These are phyloP conservation scores for Penicillium crystallinum DNA, from an alignment of 495 filamentous ascomycete genomes.

Conservation along the genomic window DNA sequence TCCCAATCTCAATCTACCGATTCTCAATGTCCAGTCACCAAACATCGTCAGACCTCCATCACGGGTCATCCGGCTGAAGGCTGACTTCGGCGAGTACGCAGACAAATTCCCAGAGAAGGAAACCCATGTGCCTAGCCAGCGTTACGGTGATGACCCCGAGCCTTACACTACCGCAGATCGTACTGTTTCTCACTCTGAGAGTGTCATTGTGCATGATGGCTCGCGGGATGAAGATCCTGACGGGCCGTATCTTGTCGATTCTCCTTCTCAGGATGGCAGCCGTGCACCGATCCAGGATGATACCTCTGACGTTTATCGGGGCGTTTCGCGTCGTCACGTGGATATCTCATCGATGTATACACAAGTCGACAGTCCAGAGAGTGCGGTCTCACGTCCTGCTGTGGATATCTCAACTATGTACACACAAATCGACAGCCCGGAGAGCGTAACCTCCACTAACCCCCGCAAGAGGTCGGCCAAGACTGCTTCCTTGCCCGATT, in stretches of 20 bases:
- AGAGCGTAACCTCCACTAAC: neutral
- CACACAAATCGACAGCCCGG: neutral
- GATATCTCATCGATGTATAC: neutral
- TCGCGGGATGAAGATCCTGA: neutral
- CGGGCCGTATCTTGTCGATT: neutral
- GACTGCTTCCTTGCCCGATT: slow-evolving; percentile 24
- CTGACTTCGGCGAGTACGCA: neutral
- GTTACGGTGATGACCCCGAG: neutral
- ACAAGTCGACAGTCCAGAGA: neutral
- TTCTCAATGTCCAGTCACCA: neutral
- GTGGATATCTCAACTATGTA: neutral
- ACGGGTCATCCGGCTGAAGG: neutral
- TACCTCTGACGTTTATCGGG: neutral
- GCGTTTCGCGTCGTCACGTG: neutral
- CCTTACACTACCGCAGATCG: neutral
- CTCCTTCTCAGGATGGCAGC: neutral
- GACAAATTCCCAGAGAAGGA: neutral
- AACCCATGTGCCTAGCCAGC: neutral
- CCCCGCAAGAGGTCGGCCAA: slow-evolving; percentile 24
- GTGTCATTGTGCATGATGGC: neutral
- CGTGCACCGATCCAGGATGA: neutral
- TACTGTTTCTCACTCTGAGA: neutral
- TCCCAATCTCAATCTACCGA: neutral
- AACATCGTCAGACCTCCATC: neutral
- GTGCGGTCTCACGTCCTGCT: neutral